Evolutionary conservation across 192 early-diverging fungal genomes (phyloP), one percentile per base, ranked within the genome.

Genomic region (Coemansia sp.): DNA sequence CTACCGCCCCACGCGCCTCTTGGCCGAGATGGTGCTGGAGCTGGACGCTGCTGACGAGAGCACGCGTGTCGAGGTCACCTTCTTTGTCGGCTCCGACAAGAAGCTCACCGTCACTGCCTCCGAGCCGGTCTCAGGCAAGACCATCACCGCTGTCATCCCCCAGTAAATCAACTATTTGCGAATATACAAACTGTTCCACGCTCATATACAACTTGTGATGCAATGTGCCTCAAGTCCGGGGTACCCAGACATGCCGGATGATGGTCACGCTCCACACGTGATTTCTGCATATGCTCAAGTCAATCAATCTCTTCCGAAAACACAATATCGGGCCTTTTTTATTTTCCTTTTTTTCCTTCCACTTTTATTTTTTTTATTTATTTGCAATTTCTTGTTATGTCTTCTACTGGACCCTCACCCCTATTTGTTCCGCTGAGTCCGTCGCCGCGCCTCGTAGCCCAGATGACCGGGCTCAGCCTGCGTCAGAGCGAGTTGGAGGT

Each of bases 1-100:
- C 62, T 24, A 74, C 68, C 74, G 75, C 57, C 79, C 79, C 1
- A 60, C 74, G 39, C 68, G 67, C 72, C 74, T 84, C 37, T 68
- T 84, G 59, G 83, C 72, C 8, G 77, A 84, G 60, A 75, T 84
- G 77, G 68, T 80, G 0, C 78, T 84, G 31, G 72, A 71, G 70
- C 67, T 77, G 45, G 74, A 74, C 9, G 46, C 60, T 9, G 77
- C 73, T 34, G 64, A 70, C 8, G 72, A 62, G n/a, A 59, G 60
- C 70, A 77, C 75, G 5, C 62, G 73, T 4, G 60, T 84, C n/a
- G 63, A 71, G 39, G 71, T 84, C 64, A 68, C 62, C 24, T 84
- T 84, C 78, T 79, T 77, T 72, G 71, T 72, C 35, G 74, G 64
- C 54, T 50, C 69, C 19, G 78, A 77, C 72, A 60, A 44, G 17